These are phyloP conservation scores for Serendipita sp. DNA, from an alignment of 768 basidiomycete genomes.

Conservation along the genomic window DNA sequence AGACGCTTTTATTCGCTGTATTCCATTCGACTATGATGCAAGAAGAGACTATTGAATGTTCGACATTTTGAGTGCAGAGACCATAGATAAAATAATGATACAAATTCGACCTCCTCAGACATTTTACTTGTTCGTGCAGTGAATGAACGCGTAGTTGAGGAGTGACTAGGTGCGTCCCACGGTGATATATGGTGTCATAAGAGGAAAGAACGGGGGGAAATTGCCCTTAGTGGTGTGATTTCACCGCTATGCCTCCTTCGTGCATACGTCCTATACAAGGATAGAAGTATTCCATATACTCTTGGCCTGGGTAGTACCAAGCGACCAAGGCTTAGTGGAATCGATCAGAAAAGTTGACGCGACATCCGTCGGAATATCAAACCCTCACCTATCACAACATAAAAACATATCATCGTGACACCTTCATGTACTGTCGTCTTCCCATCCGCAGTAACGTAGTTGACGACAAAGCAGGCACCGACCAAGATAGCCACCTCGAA, in stretches of 20 bases:
- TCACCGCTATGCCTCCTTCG: neutral
- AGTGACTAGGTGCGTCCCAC: too few species aligned
- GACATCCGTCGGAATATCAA: constrained; percentile 10
- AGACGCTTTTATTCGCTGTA: neutral
- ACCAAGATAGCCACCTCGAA: constrained; percentile 52
- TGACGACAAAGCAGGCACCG: constrained; percentile 59
- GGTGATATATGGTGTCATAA: too few species aligned
- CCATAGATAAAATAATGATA: too few species aligned
- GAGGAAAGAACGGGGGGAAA: too few species aligned
- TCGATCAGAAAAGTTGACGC: neutral
- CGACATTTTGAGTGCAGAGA: too few species aligned
- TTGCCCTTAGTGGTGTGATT: too few species aligned
- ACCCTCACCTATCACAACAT: constrained; percentile 39
- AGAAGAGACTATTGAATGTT: too few species aligned
- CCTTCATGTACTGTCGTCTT: constrained; percentile 74
- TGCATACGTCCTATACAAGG: constrained; percentile 17
- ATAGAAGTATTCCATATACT: constrained; percentile 30
- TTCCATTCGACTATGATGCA: neutral
- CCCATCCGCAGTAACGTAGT: constrained; percentile 61
- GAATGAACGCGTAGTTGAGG: too few species aligned
- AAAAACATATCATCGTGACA: constrained; percentile 47
- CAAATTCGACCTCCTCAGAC: too few species aligned
- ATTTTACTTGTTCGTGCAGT: too few species aligned
- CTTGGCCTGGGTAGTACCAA: constrained; percentile 52
- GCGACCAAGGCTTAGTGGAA: constrained; percentile 36